Evolutionary conservation across 495 filamentous ascomycete species (phyloP).

Genomic region (Lophiostoma macrostomum): DNA sequence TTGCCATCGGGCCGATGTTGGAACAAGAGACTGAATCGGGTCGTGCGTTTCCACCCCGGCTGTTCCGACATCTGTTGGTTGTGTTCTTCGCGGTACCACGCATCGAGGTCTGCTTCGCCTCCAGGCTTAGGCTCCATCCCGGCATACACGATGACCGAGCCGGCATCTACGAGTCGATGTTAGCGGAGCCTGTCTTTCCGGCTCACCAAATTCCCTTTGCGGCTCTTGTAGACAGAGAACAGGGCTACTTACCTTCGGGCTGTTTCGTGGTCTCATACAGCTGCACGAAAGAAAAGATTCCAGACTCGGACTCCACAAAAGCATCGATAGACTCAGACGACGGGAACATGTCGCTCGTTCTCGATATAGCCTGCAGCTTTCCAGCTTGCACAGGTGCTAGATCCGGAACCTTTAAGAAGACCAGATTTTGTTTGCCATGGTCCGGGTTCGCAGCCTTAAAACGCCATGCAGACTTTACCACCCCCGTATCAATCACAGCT

Average conservation of each 20-base stretch:
- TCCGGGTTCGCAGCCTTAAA: conserved; percentile 27
- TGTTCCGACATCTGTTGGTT: conserved; percentile 32
- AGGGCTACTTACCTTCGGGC: conserved; percentile 19
- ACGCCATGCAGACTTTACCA: conserved; percentile 26
- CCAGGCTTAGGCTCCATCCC: conserved; percentile 20
- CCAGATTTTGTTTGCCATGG: conserved; percentile 28
- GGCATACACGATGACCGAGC: conserved; percentile 16
- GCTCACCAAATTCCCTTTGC: no score
- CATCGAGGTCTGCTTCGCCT: conserved; percentile 22
- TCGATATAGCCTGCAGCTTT: conserved; percentile 11
- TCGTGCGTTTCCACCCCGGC: conserved; percentile 29
- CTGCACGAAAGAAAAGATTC: conserved; percentile 22
- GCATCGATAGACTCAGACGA: conserved; percentile 5
- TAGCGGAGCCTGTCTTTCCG: no score
- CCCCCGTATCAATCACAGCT: conserved; percentile 30
- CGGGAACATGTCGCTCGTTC: conserved; percentile 22
- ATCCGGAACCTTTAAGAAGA: conserved; percentile 34
- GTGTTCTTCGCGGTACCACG: conserved; percentile 33
- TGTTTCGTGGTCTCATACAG: conserved; percentile 26
- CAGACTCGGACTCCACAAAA: conserved; percentile 16
- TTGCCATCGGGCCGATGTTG: conserved; percentile 13
- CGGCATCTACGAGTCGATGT: conserved; percentile 12
- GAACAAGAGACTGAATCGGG: conserved; percentile 14
- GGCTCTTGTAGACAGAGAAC: no score
- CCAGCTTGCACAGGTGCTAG: conserved; percentile 27